Evolutionary conservation across 2,329 filamentous ascomycete species (phyloP).

Genomic region (Chrysoporthe deuterocubensis): DNA sequence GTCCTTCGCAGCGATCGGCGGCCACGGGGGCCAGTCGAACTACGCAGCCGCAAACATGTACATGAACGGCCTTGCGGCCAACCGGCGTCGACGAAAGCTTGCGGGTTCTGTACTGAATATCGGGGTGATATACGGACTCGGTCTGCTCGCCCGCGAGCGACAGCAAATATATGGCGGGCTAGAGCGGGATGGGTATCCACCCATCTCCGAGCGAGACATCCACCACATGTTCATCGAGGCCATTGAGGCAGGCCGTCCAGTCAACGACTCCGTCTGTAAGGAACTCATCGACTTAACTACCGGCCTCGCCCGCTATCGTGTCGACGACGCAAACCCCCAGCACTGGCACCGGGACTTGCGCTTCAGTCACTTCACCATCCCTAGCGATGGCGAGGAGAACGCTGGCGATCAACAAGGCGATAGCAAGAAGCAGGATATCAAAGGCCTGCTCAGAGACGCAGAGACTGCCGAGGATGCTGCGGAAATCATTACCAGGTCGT

Average conservation of each 20-base stretch:
- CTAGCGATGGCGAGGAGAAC: slow-evolving; percentile 28
- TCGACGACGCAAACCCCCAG: slow-evolving; percentile 37
- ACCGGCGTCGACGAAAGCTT: slow-evolving; percentile 41
- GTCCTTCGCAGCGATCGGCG: slow-evolving; percentile 49
- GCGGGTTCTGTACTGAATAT: slow-evolving; percentile 48
- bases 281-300: slow-evolving; percentile 44
- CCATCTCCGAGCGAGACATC: slow-evolving; percentile 54
- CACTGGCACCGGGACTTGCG: slow-evolving; percentile 50
- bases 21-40: slow-evolving; percentile 49
- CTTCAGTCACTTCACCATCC: slow-evolving; percentile 45
- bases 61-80: slow-evolving; percentile 49
- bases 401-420: background rate
- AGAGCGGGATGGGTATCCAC: slow-evolving; percentile 49
- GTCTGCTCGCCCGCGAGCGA: slow-evolving; percentile 48
- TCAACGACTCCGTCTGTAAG: background rate
- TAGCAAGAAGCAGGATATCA: slow-evolving; percentile 32
- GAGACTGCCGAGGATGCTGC: slow-evolving; percentile 32
- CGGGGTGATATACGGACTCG: slow-evolving; percentile 50
- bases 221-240: slow-evolving; percentile 58
- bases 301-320: slow-evolving; percentile 45
- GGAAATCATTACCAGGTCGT: slow-evolving; percentile 34
- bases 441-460: slow-evolving; percentile 36
- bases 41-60: slow-evolving; percentile 52
- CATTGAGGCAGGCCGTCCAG: slow-evolving; percentile 46
- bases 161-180: slow-evolving; percentile 44